Evolutionary conservation across 2,329 filamentous ascomycete species (phyloP).

Genomic region (Pseudogymnoascus sp.): DNA sequence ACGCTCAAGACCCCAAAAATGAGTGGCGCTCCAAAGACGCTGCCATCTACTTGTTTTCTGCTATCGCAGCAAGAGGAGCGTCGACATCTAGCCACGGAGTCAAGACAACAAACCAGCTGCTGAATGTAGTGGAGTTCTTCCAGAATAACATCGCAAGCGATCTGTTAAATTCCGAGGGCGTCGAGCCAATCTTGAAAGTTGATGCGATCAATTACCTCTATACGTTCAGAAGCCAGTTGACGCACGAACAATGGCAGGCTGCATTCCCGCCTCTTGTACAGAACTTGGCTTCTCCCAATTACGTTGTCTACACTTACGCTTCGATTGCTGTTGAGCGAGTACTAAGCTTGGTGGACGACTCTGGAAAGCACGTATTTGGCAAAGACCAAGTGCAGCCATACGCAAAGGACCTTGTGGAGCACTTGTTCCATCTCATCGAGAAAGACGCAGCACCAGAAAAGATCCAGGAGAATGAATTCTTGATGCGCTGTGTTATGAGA

Average conservation of each 20-base stretch:
- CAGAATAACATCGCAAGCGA: slow-evolving; percentile 88
- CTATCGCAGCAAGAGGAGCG: slow-evolving; percentile 85
- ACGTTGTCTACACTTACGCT: slow-evolving; percentile 96
- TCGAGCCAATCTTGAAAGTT: slow-evolving; percentile 84
- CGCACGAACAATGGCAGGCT: slow-evolving; percentile 82
- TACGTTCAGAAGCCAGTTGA: slow-evolving; percentile 90
- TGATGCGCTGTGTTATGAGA: slow-evolving; percentile 98
- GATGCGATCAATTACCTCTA: slow-evolving; percentile 98
- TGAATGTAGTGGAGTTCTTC: slow-evolving; percentile 93
- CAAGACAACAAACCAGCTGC: slow-evolving; percentile 76
- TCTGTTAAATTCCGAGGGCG: slow-evolving; percentile 59
- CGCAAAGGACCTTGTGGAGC: slow-evolving; percentile 77
- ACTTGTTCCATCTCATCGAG: slow-evolving; percentile 86
- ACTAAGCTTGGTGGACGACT: slow-evolving; percentile 71
- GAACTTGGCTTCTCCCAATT: slow-evolving; percentile 82
- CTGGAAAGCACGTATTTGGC: slow-evolving; percentile 71
- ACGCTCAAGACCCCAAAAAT: slow-evolving; percentile 55
- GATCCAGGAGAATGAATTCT: slow-evolving; percentile 95
- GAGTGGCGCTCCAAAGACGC: slow-evolving; percentile 99
- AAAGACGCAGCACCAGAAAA: slow-evolving; percentile 79
- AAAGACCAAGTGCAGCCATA: slow-evolving; percentile 71
- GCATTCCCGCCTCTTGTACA: slow-evolving; percentile 86
- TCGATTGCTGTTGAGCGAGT: slow-evolving; percentile 94
- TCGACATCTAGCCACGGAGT: slow-evolving; percentile 85
- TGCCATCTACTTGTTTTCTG: slow-evolving; percentile 92